Evolutionary conservation across 805 yeast species (phyloP).

Genomic region (Candida argentea): DNA sequence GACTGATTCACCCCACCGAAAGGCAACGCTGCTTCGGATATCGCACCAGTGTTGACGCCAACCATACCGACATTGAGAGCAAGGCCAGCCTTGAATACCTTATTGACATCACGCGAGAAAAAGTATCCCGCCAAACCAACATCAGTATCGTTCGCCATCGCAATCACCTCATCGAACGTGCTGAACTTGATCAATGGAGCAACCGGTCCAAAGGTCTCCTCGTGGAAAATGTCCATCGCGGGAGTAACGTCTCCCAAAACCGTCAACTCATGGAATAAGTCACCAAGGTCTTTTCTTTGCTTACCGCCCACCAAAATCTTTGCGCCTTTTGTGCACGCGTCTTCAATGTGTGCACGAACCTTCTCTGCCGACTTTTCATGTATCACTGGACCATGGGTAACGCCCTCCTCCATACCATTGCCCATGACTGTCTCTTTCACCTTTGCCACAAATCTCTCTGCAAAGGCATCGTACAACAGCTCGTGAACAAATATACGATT

Average conservation of each 20-base stretch:
- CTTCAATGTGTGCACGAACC: conserved; percentile 52
- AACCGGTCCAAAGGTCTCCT: conserved; percentile 78
- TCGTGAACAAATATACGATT: conserved; percentile 61
- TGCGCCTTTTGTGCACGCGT: conserved; percentile 63
- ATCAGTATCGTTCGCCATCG: conserved; percentile 52
- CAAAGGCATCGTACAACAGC: conserved; percentile 53
- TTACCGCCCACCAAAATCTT: conserved; percentile 52
- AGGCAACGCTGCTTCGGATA: conserved; percentile 60
- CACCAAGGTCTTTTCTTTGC: conserved; percentile 44
- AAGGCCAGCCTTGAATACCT: conserved; percentile 55
- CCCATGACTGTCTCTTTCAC: conserved; percentile 38
- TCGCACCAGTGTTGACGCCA: conserved; percentile 67
- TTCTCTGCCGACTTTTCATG: conserved; percentile 52
- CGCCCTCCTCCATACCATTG: conserved; percentile 45
- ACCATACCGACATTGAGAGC: conserved; percentile 71
- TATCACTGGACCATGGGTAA: conserved; percentile 72
- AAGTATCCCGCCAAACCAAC: conserved; percentile 77
- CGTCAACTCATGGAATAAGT: conserved; percentile 58
- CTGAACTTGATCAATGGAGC: conserved; percentile 60
- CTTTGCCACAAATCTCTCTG: conserved; percentile 35
- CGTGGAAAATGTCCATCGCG: conserved; percentile 47
- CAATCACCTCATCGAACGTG: conserved; percentile 54
- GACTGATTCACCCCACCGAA: conserved; percentile 74
- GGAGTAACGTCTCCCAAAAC: conserved; percentile 50
- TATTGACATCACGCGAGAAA: conserved; percentile 44